phyloP scores from a whole-genome alignment of 208 protist genomes.

The Vickermania ingenoplastis region DNA sequence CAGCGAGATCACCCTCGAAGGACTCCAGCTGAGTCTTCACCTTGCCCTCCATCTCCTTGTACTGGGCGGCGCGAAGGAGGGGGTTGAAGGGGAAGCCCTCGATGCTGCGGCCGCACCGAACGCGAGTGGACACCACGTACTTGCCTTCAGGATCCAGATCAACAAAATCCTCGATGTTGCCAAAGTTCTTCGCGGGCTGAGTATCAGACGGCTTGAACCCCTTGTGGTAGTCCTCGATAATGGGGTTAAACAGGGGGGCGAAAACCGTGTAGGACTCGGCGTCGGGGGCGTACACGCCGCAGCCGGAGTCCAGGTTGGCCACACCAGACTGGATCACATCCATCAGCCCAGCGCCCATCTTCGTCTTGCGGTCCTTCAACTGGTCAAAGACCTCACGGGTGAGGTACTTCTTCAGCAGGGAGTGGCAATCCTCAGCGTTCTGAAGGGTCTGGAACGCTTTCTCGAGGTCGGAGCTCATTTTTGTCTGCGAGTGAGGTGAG shows the following conservation, averaged over 20 bases:
- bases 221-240: slow-evolving; percentile 52
- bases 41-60: slow-evolving; percentile 40
- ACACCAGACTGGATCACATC: slow-evolving; percentile 52
- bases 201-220: slow-evolving; percentile 40
- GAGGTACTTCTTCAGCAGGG: slow-evolving; percentile 42
- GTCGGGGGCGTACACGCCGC: slow-evolving; percentile 41
- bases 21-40: slow-evolving; percentile 25
- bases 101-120: slow-evolving; percentile 38
- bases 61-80: too few relatives aligned
- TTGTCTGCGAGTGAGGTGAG: not conserved
- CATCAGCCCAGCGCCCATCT: slow-evolving; percentile 35
- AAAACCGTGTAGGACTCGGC: slow-evolving; percentile 49
- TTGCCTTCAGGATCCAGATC: slow-evolving; percentile 10
- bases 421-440: slow-evolving; percentile 21
- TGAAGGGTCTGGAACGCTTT: slow-evolving; percentile 14
- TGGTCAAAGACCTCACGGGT: slow-evolving; percentile 33
- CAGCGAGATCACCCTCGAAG: slow-evolving; percentile 34
- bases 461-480: too few relatives aligned
- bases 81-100: slow-evolving; percentile 42
- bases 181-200: slow-evolving; percentile 45
- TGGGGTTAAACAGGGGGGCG: slow-evolving; percentile 34
- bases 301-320: slow-evolving; percentile 35
- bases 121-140: slow-evolving; percentile 47
- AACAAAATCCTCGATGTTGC: slow-evolving; percentile 17
- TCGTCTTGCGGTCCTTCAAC: slow-evolving; percentile 24